Conservation (phyloP, 306 rosid genomes). For the Luffa aegyptiaca region DNA sequence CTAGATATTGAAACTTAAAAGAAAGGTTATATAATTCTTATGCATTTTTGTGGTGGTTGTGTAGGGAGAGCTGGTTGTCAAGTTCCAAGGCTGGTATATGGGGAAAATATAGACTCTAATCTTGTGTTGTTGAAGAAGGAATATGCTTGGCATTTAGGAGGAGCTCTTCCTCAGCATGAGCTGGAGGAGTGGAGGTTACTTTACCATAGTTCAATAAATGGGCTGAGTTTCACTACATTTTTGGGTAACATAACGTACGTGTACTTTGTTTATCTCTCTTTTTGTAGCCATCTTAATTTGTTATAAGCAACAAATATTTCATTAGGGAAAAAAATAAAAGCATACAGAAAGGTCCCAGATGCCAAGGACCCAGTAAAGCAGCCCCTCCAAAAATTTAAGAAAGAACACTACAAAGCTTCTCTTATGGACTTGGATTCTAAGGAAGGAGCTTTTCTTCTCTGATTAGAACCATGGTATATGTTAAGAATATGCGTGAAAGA, state of each 20-base stretch:
- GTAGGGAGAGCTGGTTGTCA: conserved; percentile 66
- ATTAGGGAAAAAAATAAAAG: neutral
- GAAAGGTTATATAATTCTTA: neutral
- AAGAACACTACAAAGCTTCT: neutral
- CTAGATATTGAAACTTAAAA: neutral
- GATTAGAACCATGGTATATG: neutral
- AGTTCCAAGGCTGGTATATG: conserved; percentile 49
- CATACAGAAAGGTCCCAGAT: neutral
- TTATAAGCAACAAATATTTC: neutral
- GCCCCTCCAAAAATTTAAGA: neutral
- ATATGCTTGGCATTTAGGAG: conserved; percentile 92
- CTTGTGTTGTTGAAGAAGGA: conserved; percentile 55
- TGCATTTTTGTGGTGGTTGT: neutral
- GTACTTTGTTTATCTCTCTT: neutral
- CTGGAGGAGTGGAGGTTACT: conserved; percentile 78
- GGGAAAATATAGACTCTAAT: conserved; percentile 36
- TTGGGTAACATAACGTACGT: conserved; percentile 76
- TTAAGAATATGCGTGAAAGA: neutral
- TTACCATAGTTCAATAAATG: conserved; percentile 78
- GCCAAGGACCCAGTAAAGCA: neutral
- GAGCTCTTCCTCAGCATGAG: conserved; percentile 71
- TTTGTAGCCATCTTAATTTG: neutral
- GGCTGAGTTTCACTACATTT: conserved; percentile 89
- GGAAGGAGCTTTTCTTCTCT: neutral
- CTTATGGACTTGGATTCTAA: neutral